phyloP scores from a whole-genome alignment of 148 eudicot species.

The Arctostaphylos glauca region DNA sequence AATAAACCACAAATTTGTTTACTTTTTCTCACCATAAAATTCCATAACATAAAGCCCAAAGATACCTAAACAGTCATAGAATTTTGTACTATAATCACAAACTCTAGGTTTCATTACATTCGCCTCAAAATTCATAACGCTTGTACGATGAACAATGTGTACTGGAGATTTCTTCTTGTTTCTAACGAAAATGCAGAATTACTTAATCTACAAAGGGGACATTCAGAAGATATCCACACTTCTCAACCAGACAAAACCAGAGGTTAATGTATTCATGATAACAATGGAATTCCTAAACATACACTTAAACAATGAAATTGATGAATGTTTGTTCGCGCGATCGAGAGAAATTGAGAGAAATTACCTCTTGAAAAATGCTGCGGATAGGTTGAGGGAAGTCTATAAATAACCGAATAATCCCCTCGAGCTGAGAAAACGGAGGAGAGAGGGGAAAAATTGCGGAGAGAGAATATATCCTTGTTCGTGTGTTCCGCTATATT shows the following conservation, averaged over 20 bases:
- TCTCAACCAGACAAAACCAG: neutral
- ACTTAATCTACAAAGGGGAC: neutral
- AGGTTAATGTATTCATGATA: neutral
- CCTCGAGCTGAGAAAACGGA: conserved; percentile 9
- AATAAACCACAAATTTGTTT: neutral
- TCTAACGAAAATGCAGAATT: neutral
- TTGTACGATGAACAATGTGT: no score
- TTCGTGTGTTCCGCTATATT: neutral
- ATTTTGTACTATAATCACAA: neutral
- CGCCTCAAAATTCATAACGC: neutral
- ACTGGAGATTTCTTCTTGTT: no score
- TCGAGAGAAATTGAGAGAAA: neutral
- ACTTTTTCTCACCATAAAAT: neutral
- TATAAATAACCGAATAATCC: conserved; percentile 15
- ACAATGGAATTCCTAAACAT: neutral
- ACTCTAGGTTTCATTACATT: neutral
- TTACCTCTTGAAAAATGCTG: conserved; percentile 9
- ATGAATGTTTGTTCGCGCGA: neutral
- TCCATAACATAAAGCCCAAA: neutral
- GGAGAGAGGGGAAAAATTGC: neutral
- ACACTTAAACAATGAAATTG: neutral
- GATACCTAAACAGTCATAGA: neutral
- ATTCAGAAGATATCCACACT: neutral
- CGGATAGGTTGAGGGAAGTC: neutral
- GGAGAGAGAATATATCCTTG: neutral